These are phyloP conservation scores for Taphrina wiesneri DNA, from an alignment of 1,139 yeast species.

Conservation along the genomic window DNA sequence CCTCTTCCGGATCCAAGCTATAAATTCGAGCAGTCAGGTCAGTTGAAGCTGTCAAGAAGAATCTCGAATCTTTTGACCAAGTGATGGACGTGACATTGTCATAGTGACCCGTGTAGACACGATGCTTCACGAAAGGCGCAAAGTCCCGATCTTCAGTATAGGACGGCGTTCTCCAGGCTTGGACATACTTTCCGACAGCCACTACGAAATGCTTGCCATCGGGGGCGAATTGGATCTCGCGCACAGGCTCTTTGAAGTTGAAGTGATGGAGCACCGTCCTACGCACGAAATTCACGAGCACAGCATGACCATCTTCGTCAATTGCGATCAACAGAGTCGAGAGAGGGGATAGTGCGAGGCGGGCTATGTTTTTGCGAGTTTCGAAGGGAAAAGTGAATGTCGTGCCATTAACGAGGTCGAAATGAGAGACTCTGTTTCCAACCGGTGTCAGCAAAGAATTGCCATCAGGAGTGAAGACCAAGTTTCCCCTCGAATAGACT, in stretches of 20 bases:
- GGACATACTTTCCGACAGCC: slow-evolving; percentile 77
- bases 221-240: slow-evolving; percentile 79
- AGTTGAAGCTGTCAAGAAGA: slow-evolving; percentile 79
- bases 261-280: slow-evolving; percentile 92
- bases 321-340: slow-evolving; percentile 80
- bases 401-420: slow-evolving; percentile 73
- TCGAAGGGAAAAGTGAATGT: slow-evolving; percentile 91
- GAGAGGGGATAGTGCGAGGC: slow-evolving; percentile 80
- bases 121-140: slow-evolving; percentile 90
- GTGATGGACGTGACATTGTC: slow-evolving; percentile 73
- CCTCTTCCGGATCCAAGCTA: slow-evolving; percentile 72
- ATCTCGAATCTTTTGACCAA: slow-evolving; percentile 91
- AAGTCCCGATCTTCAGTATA: slow-evolving; percentile 70
- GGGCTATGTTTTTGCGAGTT: slow-evolving; percentile 78
- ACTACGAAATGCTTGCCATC: slow-evolving; percentile 86
- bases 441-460: slow-evolving; percentile 82
- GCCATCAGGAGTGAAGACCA: slow-evolving; percentile 86
- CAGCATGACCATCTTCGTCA: slow-evolving; percentile 91
- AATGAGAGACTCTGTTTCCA: slow-evolving; percentile 87
- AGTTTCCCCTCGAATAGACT: slow-evolving; percentile 87
- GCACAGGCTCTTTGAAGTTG: slow-evolving; percentile 79
- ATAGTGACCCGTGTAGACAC: slow-evolving; percentile 91
- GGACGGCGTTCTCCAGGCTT: slow-evolving; percentile 92
- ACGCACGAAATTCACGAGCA: slow-evolving; percentile 77
- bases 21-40: slow-evolving; percentile 89